phyloP scores from a whole-genome alignment of 2,329 filamentous ascomycete genomes.

The Apiospora arundinis region DNA sequence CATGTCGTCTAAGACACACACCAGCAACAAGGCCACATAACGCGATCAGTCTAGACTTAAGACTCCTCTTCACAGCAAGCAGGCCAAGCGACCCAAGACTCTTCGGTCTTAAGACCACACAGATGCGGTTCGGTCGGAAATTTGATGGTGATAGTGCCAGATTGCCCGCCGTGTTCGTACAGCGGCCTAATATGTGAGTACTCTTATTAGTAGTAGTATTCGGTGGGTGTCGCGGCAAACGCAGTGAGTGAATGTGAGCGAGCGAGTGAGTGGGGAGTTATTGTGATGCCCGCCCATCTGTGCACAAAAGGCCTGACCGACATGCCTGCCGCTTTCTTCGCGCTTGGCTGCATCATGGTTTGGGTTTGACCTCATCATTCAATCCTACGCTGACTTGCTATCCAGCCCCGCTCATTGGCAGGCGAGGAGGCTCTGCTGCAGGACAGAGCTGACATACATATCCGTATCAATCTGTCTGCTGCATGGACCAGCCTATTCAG shows the following conservation, averaged over 20 bases:
- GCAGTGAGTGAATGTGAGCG: background rate
- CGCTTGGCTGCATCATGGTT: constrained; percentile 9
- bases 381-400: background rate
- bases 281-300: background rate
- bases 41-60: background rate
- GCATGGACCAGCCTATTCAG: background rate
- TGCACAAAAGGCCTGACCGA: constrained; percentile 3
- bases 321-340: constrained; percentile 1
- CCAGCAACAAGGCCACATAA: background rate
- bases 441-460: background rate
- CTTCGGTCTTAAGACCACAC: background rate
- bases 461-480: background rate
- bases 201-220: too few relatives aligned
- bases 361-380: background rate
- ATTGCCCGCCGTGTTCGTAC: background rate
- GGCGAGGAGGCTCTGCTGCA: constrained; percentile 12
- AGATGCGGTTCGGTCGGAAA: constrained; percentile 7
- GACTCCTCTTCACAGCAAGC: background rate
- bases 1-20: constrained; percentile 6
- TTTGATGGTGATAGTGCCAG: constrained; percentile 2
- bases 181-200: background rate
- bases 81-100: background rate
- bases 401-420: constrained; percentile 12
- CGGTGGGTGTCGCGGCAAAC: background rate
- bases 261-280: background rate